phyloP scores from a whole-genome alignment of 1,139 yeast species.

The Geotrichum klebahnii region DNA sequence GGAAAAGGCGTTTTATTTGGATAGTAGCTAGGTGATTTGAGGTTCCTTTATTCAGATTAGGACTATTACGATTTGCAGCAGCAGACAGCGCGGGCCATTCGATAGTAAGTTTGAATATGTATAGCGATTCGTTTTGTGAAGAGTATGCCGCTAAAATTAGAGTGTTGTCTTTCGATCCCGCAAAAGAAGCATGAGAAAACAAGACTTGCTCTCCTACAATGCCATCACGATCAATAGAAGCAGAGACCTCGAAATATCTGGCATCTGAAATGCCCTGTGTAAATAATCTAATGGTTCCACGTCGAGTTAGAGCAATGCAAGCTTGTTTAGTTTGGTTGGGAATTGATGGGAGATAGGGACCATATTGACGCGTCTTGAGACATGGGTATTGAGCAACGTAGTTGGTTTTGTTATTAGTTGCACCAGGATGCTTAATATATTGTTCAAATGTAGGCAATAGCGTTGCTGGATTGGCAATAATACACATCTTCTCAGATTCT shows the following conservation, averaged over 20 bases:
- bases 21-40: constrained; percentile 18
- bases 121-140: constrained; percentile 42
- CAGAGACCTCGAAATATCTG: constrained; percentile 34
- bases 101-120: constrained; percentile 48
- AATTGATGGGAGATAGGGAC: constrained; percentile 61
- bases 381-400: constrained; percentile 30
- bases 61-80: constrained; percentile 11
- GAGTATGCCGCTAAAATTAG: constrained; percentile 51
- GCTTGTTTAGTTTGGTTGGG: constrained; percentile 57
- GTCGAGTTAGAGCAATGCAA: constrained; percentile 59
- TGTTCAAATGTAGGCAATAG: constrained; percentile 14
- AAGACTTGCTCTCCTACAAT: constrained; percentile 21
- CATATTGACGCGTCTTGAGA: constrained; percentile 58
- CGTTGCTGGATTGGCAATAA: constrained; percentile 32
- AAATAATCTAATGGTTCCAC: constrained; percentile 52
- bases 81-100: constrained; percentile 52
- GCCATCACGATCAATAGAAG: constrained; percentile 26
- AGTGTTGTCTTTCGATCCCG: constrained; percentile 51
- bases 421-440: constrained; percentile 9
- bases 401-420: constrained; percentile 13
- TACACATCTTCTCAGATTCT: constrained; percentile 57
- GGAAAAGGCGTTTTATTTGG: constrained; percentile 16
- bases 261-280: constrained; percentile 33
- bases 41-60: constrained; percentile 9
- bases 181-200: constrained; percentile 53